A percentile compares a stretch with the other conserved stretches of the same genome.
Evolutionary conservation across 2,329 filamentous ascomycete genomes (phyloP).

Genomic region (Teratosphaeria epicoccoides): DNA sequence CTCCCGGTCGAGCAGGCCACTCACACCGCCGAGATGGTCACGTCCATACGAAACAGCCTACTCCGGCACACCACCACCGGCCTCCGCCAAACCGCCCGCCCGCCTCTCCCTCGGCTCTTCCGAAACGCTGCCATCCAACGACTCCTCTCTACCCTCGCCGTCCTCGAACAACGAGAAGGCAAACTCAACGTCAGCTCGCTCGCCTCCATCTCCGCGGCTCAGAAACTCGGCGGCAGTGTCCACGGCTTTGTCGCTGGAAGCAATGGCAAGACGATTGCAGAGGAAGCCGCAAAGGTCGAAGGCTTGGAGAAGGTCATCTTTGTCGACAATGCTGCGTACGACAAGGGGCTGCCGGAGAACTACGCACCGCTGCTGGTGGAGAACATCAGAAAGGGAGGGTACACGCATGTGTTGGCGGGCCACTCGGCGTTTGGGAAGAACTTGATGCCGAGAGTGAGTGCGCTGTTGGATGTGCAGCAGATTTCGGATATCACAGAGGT

Average conservation of each 20-base stretch:
- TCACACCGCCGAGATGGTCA: conserved; percentile 1
- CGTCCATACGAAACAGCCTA: conserved; percentile 6
- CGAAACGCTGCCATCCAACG: conserved; percentile 50
- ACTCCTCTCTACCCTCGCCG: conserved; percentile 75
- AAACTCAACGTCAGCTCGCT: conserved; percentile 74
- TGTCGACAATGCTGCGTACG: conserved; percentile 81
- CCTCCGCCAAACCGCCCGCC: conserved; percentile 21
- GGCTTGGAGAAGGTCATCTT: conserved; percentile 86
- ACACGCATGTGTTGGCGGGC: conserved; percentile 80
- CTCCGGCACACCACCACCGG: conserved; percentile 21
- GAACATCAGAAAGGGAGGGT: conserved; percentile 92
- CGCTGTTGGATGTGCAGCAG: conserved; percentile 82
- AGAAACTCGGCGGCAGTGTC: conserved; percentile 73
- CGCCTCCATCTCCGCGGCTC: conserved; percentile 73
- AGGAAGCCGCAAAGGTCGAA: conserved; percentile 77
- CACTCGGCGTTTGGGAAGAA: conserved; percentile 97
- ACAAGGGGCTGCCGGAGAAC: conserved; percentile 90
- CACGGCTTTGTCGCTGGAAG: conserved; percentile 80
- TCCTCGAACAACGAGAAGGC: conserved; percentile 87
- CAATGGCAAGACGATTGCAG: conserved; percentile 63
- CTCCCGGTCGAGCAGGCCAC: not conserved
- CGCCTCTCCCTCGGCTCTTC: conserved; percentile 30
- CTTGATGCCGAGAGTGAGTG: conserved; percentile 80
- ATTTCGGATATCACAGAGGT: conserved; percentile 84
- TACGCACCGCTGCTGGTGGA: conserved; percentile 87